A percentile compares a stretch with the other conserved stretches of the same genome.
Conservation (phyloP, 106 monocot genomes). For the Agapanthus africanus region DNA sequence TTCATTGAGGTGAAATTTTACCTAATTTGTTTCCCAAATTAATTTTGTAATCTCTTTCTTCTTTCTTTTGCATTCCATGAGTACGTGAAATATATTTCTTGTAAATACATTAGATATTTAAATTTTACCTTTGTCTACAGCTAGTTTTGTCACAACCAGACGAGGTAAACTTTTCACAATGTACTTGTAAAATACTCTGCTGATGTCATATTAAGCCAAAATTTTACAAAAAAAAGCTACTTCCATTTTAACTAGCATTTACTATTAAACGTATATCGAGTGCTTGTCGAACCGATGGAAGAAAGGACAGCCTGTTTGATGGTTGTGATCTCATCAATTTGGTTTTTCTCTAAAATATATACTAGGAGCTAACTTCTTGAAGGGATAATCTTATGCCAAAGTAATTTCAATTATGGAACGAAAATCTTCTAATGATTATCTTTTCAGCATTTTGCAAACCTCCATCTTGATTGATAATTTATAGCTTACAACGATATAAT, state of each 20-base stretch:
- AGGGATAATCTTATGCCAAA: background rate
- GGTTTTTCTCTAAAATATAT: background rate
- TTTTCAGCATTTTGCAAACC: background rate
- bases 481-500: background rate
- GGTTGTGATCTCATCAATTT: constrained; percentile 1
- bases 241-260: background rate
- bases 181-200: background rate
- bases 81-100: background rate
- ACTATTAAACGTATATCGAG: background rate
- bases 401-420: background rate
- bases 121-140: background rate
- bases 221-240: background rate
- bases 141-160: background rate
- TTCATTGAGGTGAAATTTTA: constrained; percentile 77
- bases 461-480: background rate
- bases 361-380: background rate
- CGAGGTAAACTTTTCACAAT: background rate
- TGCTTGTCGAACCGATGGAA: background rate
- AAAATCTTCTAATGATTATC: background rate
- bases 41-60: background rate
- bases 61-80: background rate
- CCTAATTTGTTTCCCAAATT: background rate
- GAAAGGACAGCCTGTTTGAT: background rate
- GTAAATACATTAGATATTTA: background rate
- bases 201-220: background rate